phyloP scores from a whole-genome alignment of 2,329 filamentous ascomycete genomes.

The Pseudogymnoascus sp. region DNA sequence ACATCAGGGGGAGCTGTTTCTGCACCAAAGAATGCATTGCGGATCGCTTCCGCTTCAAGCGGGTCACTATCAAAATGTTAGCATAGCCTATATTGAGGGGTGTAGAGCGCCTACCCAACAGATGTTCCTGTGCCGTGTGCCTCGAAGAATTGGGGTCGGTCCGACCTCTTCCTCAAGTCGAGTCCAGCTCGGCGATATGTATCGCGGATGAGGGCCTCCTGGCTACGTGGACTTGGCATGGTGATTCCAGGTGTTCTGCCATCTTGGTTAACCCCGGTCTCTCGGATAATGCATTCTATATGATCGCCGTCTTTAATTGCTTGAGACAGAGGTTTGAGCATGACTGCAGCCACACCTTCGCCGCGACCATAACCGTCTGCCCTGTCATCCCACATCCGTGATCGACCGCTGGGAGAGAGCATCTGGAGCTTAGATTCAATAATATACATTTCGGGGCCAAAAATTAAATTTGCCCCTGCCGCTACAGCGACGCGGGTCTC shows the following conservation, averaged over 20 bases:
- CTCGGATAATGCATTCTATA: conserved; percentile 36
- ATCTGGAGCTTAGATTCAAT: conserved; percentile 17
- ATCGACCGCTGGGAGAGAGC: conserved; percentile 25
- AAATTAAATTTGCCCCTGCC: too few species aligned
- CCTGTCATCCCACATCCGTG: conserved; percentile 30
- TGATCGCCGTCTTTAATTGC: conserved; percentile 35
- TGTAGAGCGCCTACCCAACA: too few species aligned
- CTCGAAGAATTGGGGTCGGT: conserved; percentile 17
- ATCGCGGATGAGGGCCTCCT: conserved; percentile 23
- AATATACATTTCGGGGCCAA: conserved; percentile 27
- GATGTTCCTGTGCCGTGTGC: conserved; percentile 25
- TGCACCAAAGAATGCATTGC: too few species aligned
- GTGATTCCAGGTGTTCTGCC: conserved; percentile 37
- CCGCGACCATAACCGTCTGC: conserved; percentile 40
- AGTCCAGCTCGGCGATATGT: conserved; percentile 23
- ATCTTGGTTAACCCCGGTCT: conserved; percentile 35
- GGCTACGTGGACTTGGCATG: conserved; percentile 33
- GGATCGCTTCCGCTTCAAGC: too few species aligned
- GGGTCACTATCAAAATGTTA: too few species aligned
- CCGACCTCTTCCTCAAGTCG: conserved; percentile 6
- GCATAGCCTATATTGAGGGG: too few species aligned
- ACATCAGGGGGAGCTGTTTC: too few species aligned
- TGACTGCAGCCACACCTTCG: conserved; percentile 34
- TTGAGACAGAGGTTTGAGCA: conserved; percentile 34
- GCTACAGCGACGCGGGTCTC: too few species aligned